Percentiles rank a stretch among this genome's conserved stretches.
Conservation (phyloP, 768 basidiomycete species). For the Lactarius sp. region DNA sequence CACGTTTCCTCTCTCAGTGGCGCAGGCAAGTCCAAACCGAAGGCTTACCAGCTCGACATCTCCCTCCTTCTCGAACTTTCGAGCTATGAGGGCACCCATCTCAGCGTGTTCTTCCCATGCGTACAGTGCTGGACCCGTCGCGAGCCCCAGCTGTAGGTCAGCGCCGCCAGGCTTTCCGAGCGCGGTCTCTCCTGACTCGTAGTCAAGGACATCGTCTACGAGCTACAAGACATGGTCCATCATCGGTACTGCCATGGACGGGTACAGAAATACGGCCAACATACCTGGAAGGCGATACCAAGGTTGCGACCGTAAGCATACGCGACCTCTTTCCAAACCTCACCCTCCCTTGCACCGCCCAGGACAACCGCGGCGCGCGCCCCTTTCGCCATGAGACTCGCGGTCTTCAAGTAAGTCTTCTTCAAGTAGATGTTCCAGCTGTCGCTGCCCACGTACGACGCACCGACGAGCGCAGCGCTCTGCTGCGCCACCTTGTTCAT, state of each 20-base stretch:
- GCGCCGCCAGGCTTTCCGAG: constrained; percentile 87
- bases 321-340: constrained; percentile 82
- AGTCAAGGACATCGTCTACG: constrained; percentile 94
- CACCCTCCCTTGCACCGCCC: constrained; percentile 73
- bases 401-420: constrained; percentile 92
- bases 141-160: constrained; percentile 56
- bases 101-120: constrained; percentile 82
- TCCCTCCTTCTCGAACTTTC: constrained; percentile 70
- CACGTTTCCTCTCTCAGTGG: neutral
- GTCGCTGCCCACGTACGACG: constrained; percentile 37
- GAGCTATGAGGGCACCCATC: constrained; percentile 68
- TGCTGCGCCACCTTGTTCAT: constrained; percentile 51
- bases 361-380: constrained; percentile 82
- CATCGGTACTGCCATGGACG: neutral
- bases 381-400: constrained; percentile 85
- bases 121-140: constrained; percentile 81
- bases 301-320: constrained; percentile 89
- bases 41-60: constrained; percentile 71
- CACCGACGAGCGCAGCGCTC: constrained; percentile 30
- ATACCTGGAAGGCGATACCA: constrained; percentile 93
- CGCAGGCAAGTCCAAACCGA: neutral
- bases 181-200: constrained; percentile 62
- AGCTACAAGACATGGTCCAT: constrained; percentile 47
- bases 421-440: constrained; percentile 78
- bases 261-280: neutral